Evolutionary conservation across 139 green algal genomes (phyloP), one percentile per base, ranked within the genome.

Genomic region (Haematococcus lacustris): DNA sequence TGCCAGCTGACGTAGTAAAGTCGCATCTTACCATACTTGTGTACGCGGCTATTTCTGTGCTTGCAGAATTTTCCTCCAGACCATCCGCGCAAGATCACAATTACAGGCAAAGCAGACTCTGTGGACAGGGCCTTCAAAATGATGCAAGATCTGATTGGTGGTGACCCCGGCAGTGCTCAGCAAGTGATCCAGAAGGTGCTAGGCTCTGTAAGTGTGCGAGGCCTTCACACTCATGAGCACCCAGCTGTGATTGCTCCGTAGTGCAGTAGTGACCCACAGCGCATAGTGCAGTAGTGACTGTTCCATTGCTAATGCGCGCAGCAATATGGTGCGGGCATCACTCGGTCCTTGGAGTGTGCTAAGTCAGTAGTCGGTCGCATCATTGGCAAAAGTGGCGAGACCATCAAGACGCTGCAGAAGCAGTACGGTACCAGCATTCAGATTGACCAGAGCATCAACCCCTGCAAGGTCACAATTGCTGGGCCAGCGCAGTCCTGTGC

Each of bases 301-400:
- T n/a, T n/a, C n/a, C n/a, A n/a, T n/a, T n/a, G n/a, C n/a, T n/a
- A n/a, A n/a, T n/a, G n/a, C n/a, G n/a, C n/a, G n/a, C 21, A 59
- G 47, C 47, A 59, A 21, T 25, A 68, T 41, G 62, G 62, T 7
- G 4, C 41, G 33, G 62, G 30, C 38, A 6, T 60, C 43, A 62
- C 5, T 9, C 66, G 32, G 13, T 85, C 84, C 30, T 25, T 97
- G 38, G 82, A 93, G 43, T 97, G 92, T 78, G 91, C 91, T 26
- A 96, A 96, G 82, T 61, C 71, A 4, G 91, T 95, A 74, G 86
- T 98, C 1, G 93, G 93, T 1, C 90, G 93, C 51, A 83, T 98
- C 32, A 98, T 98, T 65, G 93, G 93, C 67, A 94, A 93, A 78
- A 88, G 90, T 51, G 93, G 93, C 4, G 93, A 97, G 71, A 97